Evolutionary conservation across 2,329 filamentous ascomycete genomes (phyloP).

Genomic region (Golovinomyces cichoracearum): DNA sequence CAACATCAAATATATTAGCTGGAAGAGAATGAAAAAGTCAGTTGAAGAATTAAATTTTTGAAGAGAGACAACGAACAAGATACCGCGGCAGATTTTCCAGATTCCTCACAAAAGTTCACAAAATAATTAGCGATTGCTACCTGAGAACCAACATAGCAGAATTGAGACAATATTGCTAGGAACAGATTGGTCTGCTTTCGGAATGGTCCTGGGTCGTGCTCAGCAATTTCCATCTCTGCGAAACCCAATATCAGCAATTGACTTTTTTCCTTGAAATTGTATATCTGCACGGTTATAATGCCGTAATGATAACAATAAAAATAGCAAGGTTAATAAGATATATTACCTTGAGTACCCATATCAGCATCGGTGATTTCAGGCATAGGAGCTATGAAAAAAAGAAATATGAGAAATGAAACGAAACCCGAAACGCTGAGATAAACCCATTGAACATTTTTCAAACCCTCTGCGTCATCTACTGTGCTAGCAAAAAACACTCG

Average conservation of each 20-base stretch:
- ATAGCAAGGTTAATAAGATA: background rate
- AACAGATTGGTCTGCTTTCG: slow-evolving; percentile 49
- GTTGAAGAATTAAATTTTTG: background rate
- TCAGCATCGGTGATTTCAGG: slow-evolving; percentile 22
- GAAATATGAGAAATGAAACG: slow-evolving; percentile 41
- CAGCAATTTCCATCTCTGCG: slow-evolving; percentile 5
- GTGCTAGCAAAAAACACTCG: slow-evolving; percentile 38
- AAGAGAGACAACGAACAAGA: slow-evolving; percentile 4
- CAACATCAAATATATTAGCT: slow-evolving; percentile 26
- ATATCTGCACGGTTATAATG: no score
- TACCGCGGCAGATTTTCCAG: slow-evolving; percentile 21
- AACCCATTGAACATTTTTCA: slow-evolving; percentile 60
- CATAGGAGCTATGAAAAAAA: slow-evolving; percentile 42
- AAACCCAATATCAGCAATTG: background rate
- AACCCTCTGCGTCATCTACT: slow-evolving; percentile 21
- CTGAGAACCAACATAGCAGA: slow-evolving; percentile 55
- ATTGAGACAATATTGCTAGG: slow-evolving; percentile 50
- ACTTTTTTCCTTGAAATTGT: background rate
- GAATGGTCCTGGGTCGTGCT: slow-evolving; percentile 33
- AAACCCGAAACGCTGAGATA: slow-evolving; percentile 60
- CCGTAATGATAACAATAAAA: no score
- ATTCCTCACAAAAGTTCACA: slow-evolving; percentile 43
- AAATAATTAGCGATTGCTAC: slow-evolving; percentile 40
- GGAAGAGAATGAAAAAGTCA: slow-evolving; percentile 21
- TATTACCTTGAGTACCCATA: background rate